These are phyloP conservation scores for Podospora australis DNA, from an alignment of 495 filamentous ascomycete genomes.

Conservation along the genomic window DNA sequence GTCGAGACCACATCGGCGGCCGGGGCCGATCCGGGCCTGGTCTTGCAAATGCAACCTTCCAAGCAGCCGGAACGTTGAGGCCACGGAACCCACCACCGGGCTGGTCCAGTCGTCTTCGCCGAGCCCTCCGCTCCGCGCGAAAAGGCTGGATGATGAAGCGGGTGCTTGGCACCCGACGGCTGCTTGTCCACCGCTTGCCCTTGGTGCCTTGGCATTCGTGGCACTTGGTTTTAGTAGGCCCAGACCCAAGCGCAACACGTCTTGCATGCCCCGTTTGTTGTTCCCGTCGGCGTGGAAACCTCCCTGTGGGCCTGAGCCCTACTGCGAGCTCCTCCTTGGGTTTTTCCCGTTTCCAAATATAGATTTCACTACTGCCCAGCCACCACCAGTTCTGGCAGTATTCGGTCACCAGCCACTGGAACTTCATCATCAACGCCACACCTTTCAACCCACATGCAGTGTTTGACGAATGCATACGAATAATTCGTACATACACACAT, in stretches of 20 bases:
- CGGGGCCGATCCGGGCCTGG: constrained; percentile 1
- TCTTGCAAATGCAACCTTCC: not conserved
- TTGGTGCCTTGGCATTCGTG: not conserved
- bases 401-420: not conserved
- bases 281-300: constrained; percentile 2
- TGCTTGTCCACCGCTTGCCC: not conserved
- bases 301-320: not conserved
- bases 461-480: too few species aligned
- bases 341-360: constrained; percentile 2
- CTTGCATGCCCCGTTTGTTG: not conserved
- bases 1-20: not conserved
- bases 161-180: too few species aligned
- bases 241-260: not conserved
- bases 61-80: not conserved
- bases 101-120: not conserved
- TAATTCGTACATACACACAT: too few species aligned
- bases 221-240: not conserved
- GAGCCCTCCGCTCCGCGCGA: not conserved
- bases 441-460: too few species aligned
- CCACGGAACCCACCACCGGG: not conserved
- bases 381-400: too few species aligned
- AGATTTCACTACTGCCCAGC: too few species aligned
- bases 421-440: not conserved
- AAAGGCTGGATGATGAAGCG: too few species aligned
- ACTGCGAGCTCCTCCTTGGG: too few species aligned